phyloP scores from a whole-genome alignment of 1,139 yeast genomes.

The Blastobotrys persicus region DNA sequence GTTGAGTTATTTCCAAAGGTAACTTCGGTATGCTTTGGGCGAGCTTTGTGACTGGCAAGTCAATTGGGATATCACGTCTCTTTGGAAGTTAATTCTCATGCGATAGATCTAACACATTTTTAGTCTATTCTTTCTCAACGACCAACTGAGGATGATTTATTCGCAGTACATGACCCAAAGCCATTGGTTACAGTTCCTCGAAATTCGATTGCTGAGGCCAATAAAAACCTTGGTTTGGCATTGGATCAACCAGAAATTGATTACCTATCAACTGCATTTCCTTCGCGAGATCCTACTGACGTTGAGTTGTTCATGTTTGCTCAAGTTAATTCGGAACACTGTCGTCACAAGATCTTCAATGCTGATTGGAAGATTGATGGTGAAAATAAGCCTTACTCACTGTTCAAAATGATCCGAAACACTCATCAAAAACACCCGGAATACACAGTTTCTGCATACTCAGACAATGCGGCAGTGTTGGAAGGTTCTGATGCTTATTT shows the following conservation, averaged over 20 bases:
- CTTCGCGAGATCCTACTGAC: slow-evolving; percentile 94
- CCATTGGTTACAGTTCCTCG: slow-evolving; percentile 71
- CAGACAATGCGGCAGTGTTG: slow-evolving; percentile 98
- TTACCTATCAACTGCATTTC: slow-evolving; percentile 75
- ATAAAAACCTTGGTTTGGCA: slow-evolving; percentile 84
- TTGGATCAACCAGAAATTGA: slow-evolving; percentile 90
- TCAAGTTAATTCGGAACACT: slow-evolving; percentile 98
- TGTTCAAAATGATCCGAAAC: slow-evolving; percentile 94
- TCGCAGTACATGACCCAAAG: slow-evolving; percentile 76
- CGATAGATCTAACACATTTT: slow-evolving; percentile 38
- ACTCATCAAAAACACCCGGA: slow-evolving; percentile 82
- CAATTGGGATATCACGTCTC: background rate
- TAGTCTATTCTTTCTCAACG: slow-evolving; percentile 44
- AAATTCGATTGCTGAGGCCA: slow-evolving; percentile 68
- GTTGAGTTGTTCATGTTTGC: slow-evolving; percentile 99
- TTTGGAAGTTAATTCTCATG: background rate
- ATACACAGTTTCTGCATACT: slow-evolving; percentile 87
- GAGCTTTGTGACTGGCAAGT: too few species aligned
- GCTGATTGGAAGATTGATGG: slow-evolving; percentile 98
- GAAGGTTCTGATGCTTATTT: slow-evolving; percentile 73
- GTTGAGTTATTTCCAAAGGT: too few species aligned
- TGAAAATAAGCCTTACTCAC: slow-evolving; percentile 62
- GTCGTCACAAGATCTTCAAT: slow-evolving; percentile 98
- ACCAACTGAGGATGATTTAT: slow-evolving; percentile 68
- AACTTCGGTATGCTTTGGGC: too few species aligned